Conservation (phyloP, 2,329 filamentous ascomycete species). For the Monosporascus sp. region DNA sequence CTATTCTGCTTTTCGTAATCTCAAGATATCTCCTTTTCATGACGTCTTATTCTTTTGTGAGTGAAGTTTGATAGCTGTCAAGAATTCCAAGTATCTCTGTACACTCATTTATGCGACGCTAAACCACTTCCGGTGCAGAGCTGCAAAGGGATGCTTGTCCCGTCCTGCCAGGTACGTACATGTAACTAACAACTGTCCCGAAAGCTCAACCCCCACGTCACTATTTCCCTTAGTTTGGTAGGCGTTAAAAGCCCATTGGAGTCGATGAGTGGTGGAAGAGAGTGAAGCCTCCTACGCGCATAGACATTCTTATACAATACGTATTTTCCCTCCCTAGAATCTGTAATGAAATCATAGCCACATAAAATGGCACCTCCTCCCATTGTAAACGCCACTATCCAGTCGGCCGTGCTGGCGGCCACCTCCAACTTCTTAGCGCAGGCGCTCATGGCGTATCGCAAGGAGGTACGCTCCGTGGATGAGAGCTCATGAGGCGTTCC, state of each 20-base stretch:
- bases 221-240: no score
- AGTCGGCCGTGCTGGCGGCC: constrained; percentile 60
- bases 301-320: neutral
- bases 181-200: neutral
- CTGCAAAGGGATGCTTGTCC: neutral
- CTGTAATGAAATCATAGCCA: neutral
- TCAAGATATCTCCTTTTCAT: no score
- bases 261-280: no score
- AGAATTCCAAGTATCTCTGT: neutral
- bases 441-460: constrained; percentile 57
- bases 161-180: neutral
- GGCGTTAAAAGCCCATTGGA: no score
- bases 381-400: constrained; percentile 56
- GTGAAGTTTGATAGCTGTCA: neutral
- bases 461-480: constrained; percentile 41
- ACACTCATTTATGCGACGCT: neutral
- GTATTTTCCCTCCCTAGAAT: neutral
- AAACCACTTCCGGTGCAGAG: neutral
- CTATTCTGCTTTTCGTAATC: no score
- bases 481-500: neutral
- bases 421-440: constrained; percentile 73
- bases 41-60: no score
- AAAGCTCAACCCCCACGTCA: neutral
- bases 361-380: constrained; percentile 38
- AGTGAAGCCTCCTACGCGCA: no score